Evolutionary conservation across 768 basidiomycete species (phyloP).

Genomic region (Trametes cubensis): DNA sequence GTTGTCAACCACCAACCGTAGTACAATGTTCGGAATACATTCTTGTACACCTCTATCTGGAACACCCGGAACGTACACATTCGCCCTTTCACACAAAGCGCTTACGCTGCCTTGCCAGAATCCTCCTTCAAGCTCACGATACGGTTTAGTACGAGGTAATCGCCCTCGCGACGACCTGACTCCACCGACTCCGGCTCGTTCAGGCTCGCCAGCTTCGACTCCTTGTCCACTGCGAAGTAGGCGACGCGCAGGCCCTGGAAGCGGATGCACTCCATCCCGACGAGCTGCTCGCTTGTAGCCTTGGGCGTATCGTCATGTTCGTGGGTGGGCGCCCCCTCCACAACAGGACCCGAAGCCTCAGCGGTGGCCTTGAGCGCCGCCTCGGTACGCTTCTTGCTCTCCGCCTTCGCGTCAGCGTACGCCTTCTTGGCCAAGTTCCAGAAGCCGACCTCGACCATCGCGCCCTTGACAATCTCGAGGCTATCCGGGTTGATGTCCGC

Average conservation of each 20-base stretch:
- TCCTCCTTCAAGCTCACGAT: slow-evolving; percentile 97
- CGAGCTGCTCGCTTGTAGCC: slow-evolving; percentile 75
- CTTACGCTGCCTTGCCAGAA: slow-evolving; percentile 60
- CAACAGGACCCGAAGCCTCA: slow-evolving; percentile 32
- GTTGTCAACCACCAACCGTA: no score
- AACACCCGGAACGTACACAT: not conserved
- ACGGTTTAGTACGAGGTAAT: slow-evolving; percentile 84
- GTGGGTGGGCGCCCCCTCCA: slow-evolving; percentile 33
- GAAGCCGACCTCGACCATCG: slow-evolving; percentile 89
- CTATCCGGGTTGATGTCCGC: slow-evolving; percentile 83
- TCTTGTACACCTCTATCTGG: not conserved
- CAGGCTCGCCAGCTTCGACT: slow-evolving; percentile 68
- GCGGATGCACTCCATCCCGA: slow-evolving; percentile 89
- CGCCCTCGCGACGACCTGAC: slow-evolving; percentile 61
- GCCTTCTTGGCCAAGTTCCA: slow-evolving; percentile 77
- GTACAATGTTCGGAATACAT: no score
- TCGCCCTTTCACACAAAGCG: not conserved
- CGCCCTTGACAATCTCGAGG: slow-evolving; percentile 76
- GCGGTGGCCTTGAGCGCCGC: slow-evolving; percentile 55
- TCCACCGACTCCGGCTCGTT: slow-evolving; percentile 51
- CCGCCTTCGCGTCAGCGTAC: slow-evolving; percentile 64
- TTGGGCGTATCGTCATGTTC: slow-evolving; percentile 62
- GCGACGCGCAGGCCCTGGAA: slow-evolving; percentile 97
- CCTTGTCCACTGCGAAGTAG: slow-evolving; percentile 93
- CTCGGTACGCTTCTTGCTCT: slow-evolving; percentile 63